phyloP scores from a whole-genome alignment of 148 eudicot genomes.

The Pharnaceum exiguum region DNA sequence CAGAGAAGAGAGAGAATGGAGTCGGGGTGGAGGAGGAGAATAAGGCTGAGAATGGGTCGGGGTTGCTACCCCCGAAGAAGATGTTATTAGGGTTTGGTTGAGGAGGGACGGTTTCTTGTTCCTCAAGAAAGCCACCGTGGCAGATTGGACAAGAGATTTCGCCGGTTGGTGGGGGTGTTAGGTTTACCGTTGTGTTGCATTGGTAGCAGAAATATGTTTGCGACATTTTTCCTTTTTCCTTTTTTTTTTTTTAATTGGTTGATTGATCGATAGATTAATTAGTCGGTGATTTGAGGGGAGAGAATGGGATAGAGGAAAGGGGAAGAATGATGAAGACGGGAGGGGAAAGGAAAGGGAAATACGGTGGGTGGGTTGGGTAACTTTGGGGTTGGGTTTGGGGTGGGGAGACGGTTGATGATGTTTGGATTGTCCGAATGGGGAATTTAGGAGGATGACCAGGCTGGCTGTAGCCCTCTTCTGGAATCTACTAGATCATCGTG shows the following conservation, averaged over 20 bases:
- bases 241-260: too few relatives aligned
- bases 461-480: too few relatives aligned
- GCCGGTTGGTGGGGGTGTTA: slow-evolving; percentile 18
- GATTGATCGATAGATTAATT: slow-evolving; percentile 18
- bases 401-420: too few relatives aligned
- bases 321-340: too few relatives aligned
- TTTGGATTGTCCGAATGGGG: too few relatives aligned
- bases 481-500: too few relatives aligned
- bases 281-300: neutral
- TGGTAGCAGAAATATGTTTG: slow-evolving; percentile 30
- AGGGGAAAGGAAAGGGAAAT: neutral
- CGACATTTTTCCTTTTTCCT: too few relatives aligned
- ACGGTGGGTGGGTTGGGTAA: neutral
- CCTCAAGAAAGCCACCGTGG: slow-evolving; percentile 38
- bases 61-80: too few relatives aligned
- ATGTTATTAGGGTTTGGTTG: slow-evolving; percentile 19
- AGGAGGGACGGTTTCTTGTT: slow-evolving; percentile 4
- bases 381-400: too few relatives aligned
- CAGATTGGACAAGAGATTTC: slow-evolving; percentile 31
- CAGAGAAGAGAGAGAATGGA: slow-evolving; percentile 9
- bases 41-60: too few relatives aligned
- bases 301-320: neutral
- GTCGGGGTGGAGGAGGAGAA: neutral
- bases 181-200: slow-evolving; percentile 25
- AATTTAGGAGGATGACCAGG: too few relatives aligned